A percentile compares a stretch with the other conserved stretches of the same genome.
These are phyloP conservation scores for Colletotrichum sp. DNA, from an alignment of 2,329 filamentous ascomycete species.

Conservation along the genomic window DNA sequence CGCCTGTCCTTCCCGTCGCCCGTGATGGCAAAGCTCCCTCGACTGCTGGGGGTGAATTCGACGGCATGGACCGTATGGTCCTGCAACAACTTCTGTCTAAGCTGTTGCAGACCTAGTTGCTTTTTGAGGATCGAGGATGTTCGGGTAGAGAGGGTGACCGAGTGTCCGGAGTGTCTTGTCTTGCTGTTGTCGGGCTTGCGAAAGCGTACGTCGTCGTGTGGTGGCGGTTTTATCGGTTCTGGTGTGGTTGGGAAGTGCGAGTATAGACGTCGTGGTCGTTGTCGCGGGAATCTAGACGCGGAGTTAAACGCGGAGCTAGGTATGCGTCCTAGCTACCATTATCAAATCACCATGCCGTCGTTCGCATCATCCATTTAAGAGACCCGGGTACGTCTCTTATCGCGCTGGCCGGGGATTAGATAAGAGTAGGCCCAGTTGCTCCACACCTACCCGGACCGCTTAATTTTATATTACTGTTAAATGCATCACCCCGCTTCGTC, in stretches of 20 bases:
- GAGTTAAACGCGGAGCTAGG: constrained; percentile 19
- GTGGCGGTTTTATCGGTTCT: not conserved
- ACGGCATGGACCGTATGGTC: constrained; percentile 23
- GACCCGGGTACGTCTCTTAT: constrained; percentile 6
- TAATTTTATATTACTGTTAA: not conserved
- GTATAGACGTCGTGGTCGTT: not conserved
- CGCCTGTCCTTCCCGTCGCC: constrained; percentile 20
- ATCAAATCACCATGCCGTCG: constrained; percentile 14
- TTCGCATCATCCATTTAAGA: constrained; percentile 20
- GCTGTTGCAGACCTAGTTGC: constrained; percentile 18
- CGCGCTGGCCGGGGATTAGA: not conserved
- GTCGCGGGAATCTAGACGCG: constrained; percentile 12
- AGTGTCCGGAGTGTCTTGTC: not conserved
- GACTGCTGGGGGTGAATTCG: constrained; percentile 20
- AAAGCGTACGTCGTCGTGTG: not conserved
- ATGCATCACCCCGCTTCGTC: not conserved
- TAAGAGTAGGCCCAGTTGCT: not conserved
- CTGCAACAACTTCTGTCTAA: constrained; percentile 24
- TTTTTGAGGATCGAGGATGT: not conserved
- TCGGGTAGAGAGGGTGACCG: not conserved
- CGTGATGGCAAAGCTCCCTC: constrained; percentile 23
- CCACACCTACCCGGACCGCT: not conserved
- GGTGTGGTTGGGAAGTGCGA: not conserved
- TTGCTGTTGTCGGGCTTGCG: not conserved
- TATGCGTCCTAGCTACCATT: not conserved